Evolutionary conservation across 257 asterid species (phyloP).

Genomic region (Plantago major): DNA sequence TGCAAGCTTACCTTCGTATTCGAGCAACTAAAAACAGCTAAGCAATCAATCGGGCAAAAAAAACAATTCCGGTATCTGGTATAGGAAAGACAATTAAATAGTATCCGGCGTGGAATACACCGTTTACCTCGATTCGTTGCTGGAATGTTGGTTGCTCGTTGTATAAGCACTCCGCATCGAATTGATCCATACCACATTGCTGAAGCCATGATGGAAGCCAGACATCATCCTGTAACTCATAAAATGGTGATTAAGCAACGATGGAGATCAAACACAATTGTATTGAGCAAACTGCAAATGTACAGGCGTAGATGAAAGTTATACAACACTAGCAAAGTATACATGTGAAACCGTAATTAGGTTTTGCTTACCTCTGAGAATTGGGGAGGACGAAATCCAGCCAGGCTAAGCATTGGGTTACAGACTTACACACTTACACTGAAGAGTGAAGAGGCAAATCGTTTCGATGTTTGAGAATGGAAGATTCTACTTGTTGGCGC

Average conservation of each 20-base stretch:
- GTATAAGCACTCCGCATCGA: conserved; percentile 21
- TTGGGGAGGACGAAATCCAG: conserved; percentile 60
- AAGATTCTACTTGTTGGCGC: background rate
- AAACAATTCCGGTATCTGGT: too few relatives aligned
- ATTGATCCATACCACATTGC: conserved; percentile 28
- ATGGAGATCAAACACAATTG: too few relatives aligned
- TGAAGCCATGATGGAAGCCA: conserved; percentile 76
- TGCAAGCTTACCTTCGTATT: too few relatives aligned
- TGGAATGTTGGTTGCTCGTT: conserved; percentile 27
- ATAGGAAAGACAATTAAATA: background rate
- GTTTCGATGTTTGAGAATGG: background rate
- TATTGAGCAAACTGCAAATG: background rate
- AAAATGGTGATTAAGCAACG: background rate
- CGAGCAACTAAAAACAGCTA: too few relatives aligned
- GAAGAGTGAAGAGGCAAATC: background rate
- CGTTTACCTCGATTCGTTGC: conserved; percentile 42
- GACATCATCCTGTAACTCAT: conserved; percentile 41
- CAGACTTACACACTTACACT: background rate
- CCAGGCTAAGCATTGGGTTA: conserved; percentile 32
- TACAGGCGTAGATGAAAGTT: conserved; percentile 9
- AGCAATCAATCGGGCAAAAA: too few relatives aligned
- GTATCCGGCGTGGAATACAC: background rate
- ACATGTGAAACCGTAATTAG: background rate
- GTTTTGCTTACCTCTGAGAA: conserved; percentile 52
- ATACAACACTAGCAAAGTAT: background rate